Base-by-base conservation (phyloP, 495 filamentous ascomycete genomes). In the Annulohypoxylon moriforme region DNA sequence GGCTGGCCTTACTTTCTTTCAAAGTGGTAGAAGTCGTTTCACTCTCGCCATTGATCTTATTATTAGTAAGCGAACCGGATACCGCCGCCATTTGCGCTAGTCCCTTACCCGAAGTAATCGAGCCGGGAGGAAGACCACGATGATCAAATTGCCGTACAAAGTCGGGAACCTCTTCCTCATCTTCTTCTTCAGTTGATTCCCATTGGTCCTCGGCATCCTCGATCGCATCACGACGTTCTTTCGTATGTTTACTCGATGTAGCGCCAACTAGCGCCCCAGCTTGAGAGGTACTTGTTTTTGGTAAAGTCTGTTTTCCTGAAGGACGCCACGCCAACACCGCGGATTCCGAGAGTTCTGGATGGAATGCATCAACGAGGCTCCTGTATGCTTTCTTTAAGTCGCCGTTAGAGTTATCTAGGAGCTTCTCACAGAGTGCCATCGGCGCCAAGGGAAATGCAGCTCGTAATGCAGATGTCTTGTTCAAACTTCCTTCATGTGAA, bases 81-180 rank as follows among this genome's bases (percentile, higher is more conserved):
- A 78, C 71, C 16, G 74, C 73, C 11, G 72, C 82, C 77, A 83
- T 83, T 33, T 80, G 75, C 10, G 56, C 62, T 14, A 81, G 62
- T 16, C 82, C 81, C 8, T 78, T 81, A 1, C 82, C 81, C 13
- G 78, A 81, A 14, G 80, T 66, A 40, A 86, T 83, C 6, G 85
- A 85, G 10, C 85, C 85, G 8, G 80, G 72, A 6, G 85, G 85
- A 34, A 87, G 81, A 0, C 85, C 85, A 49, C 84, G 78, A 14
- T 81, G 73, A 63, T 87, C 85, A 57, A 80, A 86, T 59, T 81
- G 75, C 57, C 77, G 79, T 50, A 80, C 66, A 25, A 79, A 46
- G 6, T 74, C 77, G 9, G 67, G 67, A 3, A 79, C 74, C 8
- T 77, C 72, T 11, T 76, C 77, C 1, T 75, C 73, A 13, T 71